A percentile compares a stretch with the other conserved stretches of the same genome.
Evolutionary conservation across 2,329 filamentous ascomycete species (phyloP).

Genomic region (Hortaea werneckii): DNA sequence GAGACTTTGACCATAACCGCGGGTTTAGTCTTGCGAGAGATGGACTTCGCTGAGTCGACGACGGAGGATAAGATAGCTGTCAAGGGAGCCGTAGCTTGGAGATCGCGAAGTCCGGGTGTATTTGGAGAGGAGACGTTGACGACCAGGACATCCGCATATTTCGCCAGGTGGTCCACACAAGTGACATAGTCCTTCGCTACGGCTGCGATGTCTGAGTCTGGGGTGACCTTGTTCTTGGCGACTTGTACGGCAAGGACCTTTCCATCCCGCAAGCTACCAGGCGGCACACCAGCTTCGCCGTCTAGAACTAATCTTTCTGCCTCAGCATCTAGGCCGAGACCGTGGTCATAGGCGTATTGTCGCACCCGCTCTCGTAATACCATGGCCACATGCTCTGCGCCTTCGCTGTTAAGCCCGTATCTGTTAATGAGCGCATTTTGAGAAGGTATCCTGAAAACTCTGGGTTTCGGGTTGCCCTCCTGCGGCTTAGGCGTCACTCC

Average conservation of each 20-base stretch:
- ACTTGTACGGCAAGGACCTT: conserved; percentile 81
- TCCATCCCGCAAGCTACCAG: conserved; percentile 68
- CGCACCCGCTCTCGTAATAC: conserved; percentile 68
- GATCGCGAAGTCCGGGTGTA: conserved; percentile 76
- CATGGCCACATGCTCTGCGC: conserved; percentile 77
- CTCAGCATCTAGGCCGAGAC: conserved; percentile 52
- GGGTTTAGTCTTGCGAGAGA: conserved; percentile 61
- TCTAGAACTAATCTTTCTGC: conserved; percentile 65
- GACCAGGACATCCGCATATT: conserved; percentile 89
- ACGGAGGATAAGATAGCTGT: conserved; percentile 73
- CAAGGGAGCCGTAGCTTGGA: conserved; percentile 77
- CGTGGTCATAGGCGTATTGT: conserved; percentile 61
- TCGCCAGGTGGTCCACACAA: conserved; percentile 72
- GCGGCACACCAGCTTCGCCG: conserved; percentile 65
- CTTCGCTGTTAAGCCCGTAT: conserved; percentile 87
- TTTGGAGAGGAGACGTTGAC: conserved; percentile 98
- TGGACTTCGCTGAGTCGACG: conserved; percentile 62
- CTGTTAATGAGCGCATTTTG: conserved; percentile 88
- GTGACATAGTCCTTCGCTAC: conserved; percentile 75
- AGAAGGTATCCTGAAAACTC: conserved; percentile 76
- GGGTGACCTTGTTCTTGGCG: conserved; percentile 91
- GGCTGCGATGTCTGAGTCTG: conserved; percentile 72
- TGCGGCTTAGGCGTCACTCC: conserved; percentile 84
- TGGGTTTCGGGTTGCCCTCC: conserved; percentile 73
- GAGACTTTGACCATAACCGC: conserved; percentile 97